Base-by-base conservation (phyloP, 1,139 yeast species). In the Saccharomyces uvarum region DNA sequence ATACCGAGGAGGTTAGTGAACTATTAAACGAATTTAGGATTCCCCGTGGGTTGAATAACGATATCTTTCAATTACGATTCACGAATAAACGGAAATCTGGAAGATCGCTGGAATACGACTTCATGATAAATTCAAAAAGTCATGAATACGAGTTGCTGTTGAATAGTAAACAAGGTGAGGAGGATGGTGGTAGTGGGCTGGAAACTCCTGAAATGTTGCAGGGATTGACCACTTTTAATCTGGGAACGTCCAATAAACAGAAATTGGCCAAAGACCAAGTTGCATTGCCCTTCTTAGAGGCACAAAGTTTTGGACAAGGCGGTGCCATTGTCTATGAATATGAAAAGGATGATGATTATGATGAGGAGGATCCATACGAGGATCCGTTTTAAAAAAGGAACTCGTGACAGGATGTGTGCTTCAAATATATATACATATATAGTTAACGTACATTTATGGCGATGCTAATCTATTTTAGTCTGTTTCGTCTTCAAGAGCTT, bases 331-430 rank as follows among this genome's bases (percentile, higher is more conserved):
- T 93, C 11, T 93, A 91, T 67, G 95, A 91, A 67, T 91, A 83
- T 67, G 96, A 88, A 64, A 79, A 80, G 62, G 84, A 80, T 61
- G 86, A 91, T 68, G 98, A 91, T 68, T 91, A 90, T 56, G 98
- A 93, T 67, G 98, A 93, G 70, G 98, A 93, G 62, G 99, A 93
- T 70, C 97, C 98, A 0, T 91, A 85, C 64, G 99, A 93, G 67
- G 98, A 93, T 66, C 98, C 98, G 3, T 91, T 90, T 64, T 90
- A 69, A 67, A 46, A 16, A 38, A 5, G 13, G 19, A 9, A 32
- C 11, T 49, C 47, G 16, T 48, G 31, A 21, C 11, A 38, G 13
- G 11, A 21, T 16, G 21, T 14, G 44, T 16, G 21, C 31, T 28
- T 46, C 31, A 9, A 46, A 13, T 4, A 9, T 46, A 28, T 46